These are phyloP conservation scores for Glycine latifolia DNA, from an alignment of 306 rosid genomes.

Conservation along the genomic window DNA sequence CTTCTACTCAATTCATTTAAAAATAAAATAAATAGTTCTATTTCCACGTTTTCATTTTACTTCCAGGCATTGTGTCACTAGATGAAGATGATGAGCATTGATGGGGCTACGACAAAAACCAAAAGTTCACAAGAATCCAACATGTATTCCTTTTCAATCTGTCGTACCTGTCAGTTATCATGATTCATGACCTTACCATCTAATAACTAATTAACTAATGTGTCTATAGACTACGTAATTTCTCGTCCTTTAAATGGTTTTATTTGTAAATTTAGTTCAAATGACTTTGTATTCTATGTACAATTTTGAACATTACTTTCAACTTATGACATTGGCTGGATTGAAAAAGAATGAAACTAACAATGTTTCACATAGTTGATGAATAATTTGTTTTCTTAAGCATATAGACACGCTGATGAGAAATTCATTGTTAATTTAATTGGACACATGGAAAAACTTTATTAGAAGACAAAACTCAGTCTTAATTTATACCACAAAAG, in stretches of 20 bases:
- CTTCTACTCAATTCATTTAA: no score
- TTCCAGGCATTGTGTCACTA: no score
- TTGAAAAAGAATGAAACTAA: background rate
- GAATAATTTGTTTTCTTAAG: background rate
- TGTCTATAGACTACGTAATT: background rate
- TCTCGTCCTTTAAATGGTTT: background rate
- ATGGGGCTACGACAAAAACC: conserved; percentile 15
- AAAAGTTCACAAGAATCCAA: background rate
- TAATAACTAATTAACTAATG: background rate
- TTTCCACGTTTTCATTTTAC: no score
- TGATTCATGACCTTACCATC: background rate
- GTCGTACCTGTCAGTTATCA: background rate
- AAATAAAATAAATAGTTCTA: no score
- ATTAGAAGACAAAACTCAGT: background rate
- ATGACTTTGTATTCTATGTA: no score
- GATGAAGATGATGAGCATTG: background rate
- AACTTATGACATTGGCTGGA: background rate
- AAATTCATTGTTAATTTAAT: background rate
- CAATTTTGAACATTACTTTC: background rate
- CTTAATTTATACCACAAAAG: background rate
- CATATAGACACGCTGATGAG: background rate
- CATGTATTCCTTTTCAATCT: conserved; percentile 6
- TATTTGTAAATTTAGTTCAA: background rate
- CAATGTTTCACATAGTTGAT: background rate
- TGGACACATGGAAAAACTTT: background rate